These are phyloP conservation scores for Davidsoniella virescens DNA, from an alignment of 2,329 filamentous ascomycete species.

Conservation along the genomic window DNA sequence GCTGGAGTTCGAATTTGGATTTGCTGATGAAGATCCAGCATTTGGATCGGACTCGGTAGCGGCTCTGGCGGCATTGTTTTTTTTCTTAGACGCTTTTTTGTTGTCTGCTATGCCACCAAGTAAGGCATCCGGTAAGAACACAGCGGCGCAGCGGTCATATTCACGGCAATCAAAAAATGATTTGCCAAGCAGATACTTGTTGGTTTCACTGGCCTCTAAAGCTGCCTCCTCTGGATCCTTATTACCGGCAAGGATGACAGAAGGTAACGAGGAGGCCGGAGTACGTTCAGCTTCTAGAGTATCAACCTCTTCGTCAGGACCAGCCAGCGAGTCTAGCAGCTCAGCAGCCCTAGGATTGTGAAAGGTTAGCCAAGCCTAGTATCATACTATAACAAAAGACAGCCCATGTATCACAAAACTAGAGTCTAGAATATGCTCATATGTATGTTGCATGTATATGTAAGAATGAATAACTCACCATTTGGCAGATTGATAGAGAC, in stretches of 20 bases:
- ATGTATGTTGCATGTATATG: not conserved
- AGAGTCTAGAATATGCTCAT: too few relatives aligned
- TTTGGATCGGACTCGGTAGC: too few relatives aligned
- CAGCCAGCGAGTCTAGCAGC: constrained; percentile 68
- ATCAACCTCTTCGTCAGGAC: constrained; percentile 36
- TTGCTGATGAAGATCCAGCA: too few relatives aligned
- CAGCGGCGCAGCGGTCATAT: constrained; percentile 80
- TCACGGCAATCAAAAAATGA: constrained; percentile 91
- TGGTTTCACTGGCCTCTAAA: constrained; percentile 63
- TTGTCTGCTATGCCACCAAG: constrained; percentile 47
- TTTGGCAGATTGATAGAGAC: constrained; percentile 91
- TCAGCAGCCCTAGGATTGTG: constrained; percentile 62
- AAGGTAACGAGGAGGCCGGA: constrained; percentile 23
- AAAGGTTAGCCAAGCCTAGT: not conserved
- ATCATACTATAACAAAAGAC: too few relatives aligned
- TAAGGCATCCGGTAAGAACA: constrained; percentile 70
- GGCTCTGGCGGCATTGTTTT: not conserved
- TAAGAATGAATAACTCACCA: constrained; percentile 40
- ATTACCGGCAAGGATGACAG: constrained; percentile 36
- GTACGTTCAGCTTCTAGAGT: constrained; percentile 16
- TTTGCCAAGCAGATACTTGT: constrained; percentile 79
- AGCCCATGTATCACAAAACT: not conserved
- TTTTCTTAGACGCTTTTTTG: constrained; percentile 16
- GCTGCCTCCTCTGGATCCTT: constrained; percentile 54
- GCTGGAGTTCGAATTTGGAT: not conserved